Conservation (phyloP, 2,329 filamentous ascomycete species). For the Neofusicoccum laricinum region DNA sequence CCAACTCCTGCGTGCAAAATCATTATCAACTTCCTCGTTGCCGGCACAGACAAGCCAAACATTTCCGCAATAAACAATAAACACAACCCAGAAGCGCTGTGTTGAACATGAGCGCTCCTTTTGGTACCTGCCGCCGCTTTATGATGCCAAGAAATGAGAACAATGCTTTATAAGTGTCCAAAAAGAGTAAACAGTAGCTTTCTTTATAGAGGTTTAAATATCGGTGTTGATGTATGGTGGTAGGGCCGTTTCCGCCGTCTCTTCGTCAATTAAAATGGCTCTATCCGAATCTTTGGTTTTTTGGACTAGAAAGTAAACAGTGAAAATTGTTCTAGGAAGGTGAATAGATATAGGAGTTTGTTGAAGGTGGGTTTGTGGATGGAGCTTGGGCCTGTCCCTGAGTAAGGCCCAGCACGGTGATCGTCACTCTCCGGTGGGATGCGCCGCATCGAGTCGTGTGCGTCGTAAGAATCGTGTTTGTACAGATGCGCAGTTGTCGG, state of each 20-base stretch:
- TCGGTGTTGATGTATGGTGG: not conserved
- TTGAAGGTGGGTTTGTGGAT: not conserved
- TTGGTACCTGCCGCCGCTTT: too few relatives aligned
- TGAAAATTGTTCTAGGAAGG: not conserved
- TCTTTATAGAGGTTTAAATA: not conserved
- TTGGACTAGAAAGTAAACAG: not conserved
- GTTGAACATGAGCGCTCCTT: too few relatives aligned
- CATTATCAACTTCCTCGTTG: too few relatives aligned
- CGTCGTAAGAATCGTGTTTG: not conserved
- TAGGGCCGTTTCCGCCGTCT: conserved; percentile 15
- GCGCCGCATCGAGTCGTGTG: not conserved
- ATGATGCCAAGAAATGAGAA: too few relatives aligned
- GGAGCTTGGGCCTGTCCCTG: not conserved
- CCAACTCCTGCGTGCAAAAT: too few relatives aligned
- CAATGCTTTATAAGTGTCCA: too few relatives aligned
- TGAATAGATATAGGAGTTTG: not conserved
- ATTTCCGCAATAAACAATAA: too few relatives aligned
- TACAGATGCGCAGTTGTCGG: not conserved
- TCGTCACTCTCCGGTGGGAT: not conserved
- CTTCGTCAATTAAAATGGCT: conserved; percentile 16
- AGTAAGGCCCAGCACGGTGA: not conserved
- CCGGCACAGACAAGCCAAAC: too few relatives aligned
- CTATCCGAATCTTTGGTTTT: not conserved
- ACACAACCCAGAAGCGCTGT: too few relatives aligned
- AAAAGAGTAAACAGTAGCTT: too few relatives aligned